These are phyloP conservation scores for Parietaria judaica DNA, from an alignment of 306 rosid species.

Conservation along the genomic window DNA sequence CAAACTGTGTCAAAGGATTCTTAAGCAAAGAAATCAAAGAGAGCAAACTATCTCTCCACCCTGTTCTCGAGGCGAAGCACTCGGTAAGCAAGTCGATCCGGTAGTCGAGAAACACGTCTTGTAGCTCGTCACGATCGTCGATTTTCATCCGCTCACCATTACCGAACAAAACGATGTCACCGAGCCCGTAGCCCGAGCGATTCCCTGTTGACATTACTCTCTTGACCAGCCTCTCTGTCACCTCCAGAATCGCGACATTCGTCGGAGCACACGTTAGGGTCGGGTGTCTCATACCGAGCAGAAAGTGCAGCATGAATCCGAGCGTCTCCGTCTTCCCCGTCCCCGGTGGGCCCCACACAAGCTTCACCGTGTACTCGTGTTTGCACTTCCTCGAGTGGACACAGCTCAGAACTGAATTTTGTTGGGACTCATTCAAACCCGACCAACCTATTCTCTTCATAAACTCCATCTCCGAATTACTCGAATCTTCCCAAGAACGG, in stretches of 20 bases:
- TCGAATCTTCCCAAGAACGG: slow-evolving; percentile 24
- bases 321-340: slow-evolving; percentile 58
- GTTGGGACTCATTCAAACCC: slow-evolving; percentile 48
- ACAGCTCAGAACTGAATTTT: slow-evolving; percentile 39
- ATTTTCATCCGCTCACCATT: slow-evolving; percentile 23
- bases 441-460: slow-evolving; percentile 11
- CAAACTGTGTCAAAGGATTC: slow-evolving; percentile 11
- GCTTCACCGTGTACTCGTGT: slow-evolving; percentile 37
- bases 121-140: slow-evolving; percentile 13
- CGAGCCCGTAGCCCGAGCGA: slow-evolving; percentile 29
- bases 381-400: slow-evolving; percentile 26
- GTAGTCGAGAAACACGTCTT: slow-evolving; percentile 22
- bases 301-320: slow-evolving; percentile 24
- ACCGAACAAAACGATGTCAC: slow-evolving; percentile 32
- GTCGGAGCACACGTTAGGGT: slow-evolving; percentile 64
- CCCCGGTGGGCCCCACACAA: slow-evolving; percentile 76
- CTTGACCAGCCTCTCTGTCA: slow-evolving; percentile 25
- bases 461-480: not conserved
- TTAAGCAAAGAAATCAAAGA: slow-evolving; percentile 23
- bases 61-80: slow-evolving; percentile 6
- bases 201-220: not conserved
- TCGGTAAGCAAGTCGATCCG: slow-evolving; percentile 9
- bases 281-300: slow-evolving; percentile 27
- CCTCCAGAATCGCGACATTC: slow-evolving; percentile 39
- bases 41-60: slow-evolving; percentile 20